phyloP scores from a whole-genome alignment of 2,329 filamentous ascomycete genomes.

The Aspergillus uvarum region DNA sequence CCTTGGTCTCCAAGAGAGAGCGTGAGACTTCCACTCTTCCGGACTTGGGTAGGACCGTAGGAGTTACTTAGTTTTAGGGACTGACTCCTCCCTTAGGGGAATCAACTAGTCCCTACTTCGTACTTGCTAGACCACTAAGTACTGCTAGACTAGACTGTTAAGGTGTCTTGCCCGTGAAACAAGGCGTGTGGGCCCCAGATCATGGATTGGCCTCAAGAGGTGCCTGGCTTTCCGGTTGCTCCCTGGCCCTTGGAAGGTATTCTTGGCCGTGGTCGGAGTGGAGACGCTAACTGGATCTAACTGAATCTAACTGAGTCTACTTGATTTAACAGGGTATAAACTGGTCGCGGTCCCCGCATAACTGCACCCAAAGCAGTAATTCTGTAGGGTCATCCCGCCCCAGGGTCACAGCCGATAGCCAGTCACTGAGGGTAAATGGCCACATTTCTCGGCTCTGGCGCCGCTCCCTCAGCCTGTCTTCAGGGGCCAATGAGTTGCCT shows the following conservation, averaged over 20 bases:
- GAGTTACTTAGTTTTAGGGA: too few relatives aligned
- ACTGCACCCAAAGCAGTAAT: slow-evolving; percentile 16
- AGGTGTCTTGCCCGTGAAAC: slow-evolving; percentile 16
- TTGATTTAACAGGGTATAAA: slow-evolving; percentile 1
- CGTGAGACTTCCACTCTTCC: too few relatives aligned
- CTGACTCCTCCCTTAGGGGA: too few relatives aligned
- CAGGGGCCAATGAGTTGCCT: slow-evolving; percentile 7
- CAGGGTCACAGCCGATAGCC: slow-evolving; percentile 17
- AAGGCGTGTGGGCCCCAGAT: slow-evolving; percentile 10
- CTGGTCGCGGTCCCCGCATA: slow-evolving; percentile 20
- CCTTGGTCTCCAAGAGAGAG: too few relatives aligned
- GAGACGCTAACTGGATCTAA: not conserved
- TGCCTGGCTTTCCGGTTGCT: slow-evolving; percentile 13
- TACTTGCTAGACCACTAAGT: too few relatives aligned
- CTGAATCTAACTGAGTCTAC: too few relatives aligned
- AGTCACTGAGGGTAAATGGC: slow-evolving; percentile 12
- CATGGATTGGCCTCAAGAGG: slow-evolving; percentile 6
- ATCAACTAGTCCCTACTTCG: too few relatives aligned
- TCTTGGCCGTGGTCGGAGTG: slow-evolving; percentile 15
- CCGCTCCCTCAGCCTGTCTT: slow-evolving; percentile 2
- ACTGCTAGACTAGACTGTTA: not conserved
- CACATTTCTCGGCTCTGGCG: slow-evolving; percentile 8
- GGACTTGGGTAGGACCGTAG: too few relatives aligned
- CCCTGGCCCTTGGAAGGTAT: slow-evolving; percentile 14
- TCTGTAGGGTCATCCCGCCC: slow-evolving; percentile 16